Evolutionary conservation across 2,329 filamentous ascomycete genomes (phyloP), one percentile per base, ranked within the genome.

Genomic region (Xylaria sp.): DNA sequence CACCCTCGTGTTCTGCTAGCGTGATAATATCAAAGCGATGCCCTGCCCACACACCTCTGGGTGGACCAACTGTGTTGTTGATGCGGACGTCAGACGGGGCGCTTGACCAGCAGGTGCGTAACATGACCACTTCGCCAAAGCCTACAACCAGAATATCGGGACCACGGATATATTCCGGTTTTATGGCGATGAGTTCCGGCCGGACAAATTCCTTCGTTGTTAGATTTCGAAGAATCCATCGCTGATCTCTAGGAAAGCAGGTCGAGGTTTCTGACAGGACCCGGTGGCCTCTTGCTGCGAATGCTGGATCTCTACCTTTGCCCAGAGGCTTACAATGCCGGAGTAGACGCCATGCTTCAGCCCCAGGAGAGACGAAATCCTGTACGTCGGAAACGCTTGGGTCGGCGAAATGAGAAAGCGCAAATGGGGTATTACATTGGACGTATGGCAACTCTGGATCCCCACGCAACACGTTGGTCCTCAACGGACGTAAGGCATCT

Each of bases 51-150:
- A 62, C 49, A 15, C 51, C 64, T 41, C 57, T 62, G 1, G 41
- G 28, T 43, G 25, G n/a, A n/a, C 41, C 48, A 46, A 12, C 8
- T 36, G 43, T 48, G 18, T 60, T 36, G 3, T 54, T 15, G 15
- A 60, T 54, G 80, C 82, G 39, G 3, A 65, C 56, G 49, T 54
- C 13, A 15, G 20, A n/a, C 13, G 49, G 18, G 49, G 25, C 20
- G 20, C 49, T 56, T 56, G 64, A 57, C 64, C 48, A 66, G 57
- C 51, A 66, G 15, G 51, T 62, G 20, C 64, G 57, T 43, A 41
- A 57, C 28, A 57, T 31, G 31, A 62, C 39, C 20, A 61, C 64
- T 33, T 62, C 39, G 28, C 64, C 58, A 31, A 66, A 66, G 28
- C 64, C 51, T 43, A 62, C 31, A 20, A 25, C 49, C 10, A 3